A percentile compares a stretch with the other conserved stretches of the same genome.
Conservation (phyloP, 2,329 filamentous ascomycete species). For the Neocatenulostroma microsporum region DNA sequence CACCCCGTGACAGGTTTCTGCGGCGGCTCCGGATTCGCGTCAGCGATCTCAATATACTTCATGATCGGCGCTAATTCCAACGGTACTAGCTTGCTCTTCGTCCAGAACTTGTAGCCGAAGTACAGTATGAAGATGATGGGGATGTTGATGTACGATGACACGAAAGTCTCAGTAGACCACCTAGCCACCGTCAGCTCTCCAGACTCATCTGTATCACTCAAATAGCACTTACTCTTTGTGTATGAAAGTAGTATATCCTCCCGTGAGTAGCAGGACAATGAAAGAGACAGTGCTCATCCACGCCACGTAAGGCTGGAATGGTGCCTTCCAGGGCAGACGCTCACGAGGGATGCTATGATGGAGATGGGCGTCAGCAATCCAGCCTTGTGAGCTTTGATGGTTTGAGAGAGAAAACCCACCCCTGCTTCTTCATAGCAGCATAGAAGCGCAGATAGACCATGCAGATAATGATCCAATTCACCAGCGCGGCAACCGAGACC, state of each 20-base stretch:
- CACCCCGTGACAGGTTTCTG: constrained; percentile 14
- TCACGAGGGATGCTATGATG: constrained; percentile 2
- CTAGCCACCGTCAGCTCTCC: too few species aligned
- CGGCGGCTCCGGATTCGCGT: constrained; percentile 20
- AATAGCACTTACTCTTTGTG: too few species aligned
- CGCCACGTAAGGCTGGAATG: constrained; percentile 25
- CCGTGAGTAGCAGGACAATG: constrained; percentile 21
- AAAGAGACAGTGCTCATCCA: constrained; percentile 20
- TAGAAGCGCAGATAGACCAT: constrained; percentile 21
- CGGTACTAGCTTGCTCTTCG: constrained; percentile 21
- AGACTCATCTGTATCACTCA: too few species aligned
- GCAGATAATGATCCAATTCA: constrained; percentile 21
- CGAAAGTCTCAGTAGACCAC: constrained; percentile 22
- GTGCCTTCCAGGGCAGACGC: constrained; percentile 22
- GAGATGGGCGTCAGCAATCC: not conserved
- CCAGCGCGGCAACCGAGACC: constrained; percentile 17
- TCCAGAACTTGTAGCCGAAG: constrained; percentile 22
- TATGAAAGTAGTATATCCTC: constrained; percentile 26
- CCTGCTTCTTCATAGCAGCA: constrained; percentile 20
- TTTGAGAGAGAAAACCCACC: too few species aligned
- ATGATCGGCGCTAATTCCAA: constrained; percentile 21
- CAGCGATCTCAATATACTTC: constrained; percentile 22
- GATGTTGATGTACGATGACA: constrained; percentile 25
- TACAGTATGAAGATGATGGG: constrained; percentile 23
- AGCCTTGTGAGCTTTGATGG: constrained; percentile 15